These are phyloP conservation scores for Platanus orientalis DNA, from an alignment of 164 flowering plant species.

Conservation along the genomic window DNA sequence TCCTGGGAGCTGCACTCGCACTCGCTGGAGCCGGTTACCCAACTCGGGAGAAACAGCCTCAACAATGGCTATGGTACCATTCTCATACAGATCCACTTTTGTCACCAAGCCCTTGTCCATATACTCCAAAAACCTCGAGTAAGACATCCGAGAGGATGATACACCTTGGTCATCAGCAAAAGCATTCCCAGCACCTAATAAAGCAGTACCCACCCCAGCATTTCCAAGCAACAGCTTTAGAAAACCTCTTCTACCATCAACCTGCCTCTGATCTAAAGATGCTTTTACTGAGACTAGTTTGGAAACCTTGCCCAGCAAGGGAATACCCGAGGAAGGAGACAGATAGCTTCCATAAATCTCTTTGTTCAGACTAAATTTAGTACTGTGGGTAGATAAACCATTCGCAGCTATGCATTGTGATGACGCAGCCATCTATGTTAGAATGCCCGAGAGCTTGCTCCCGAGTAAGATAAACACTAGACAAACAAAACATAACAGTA, in stretches of 20 bases:
- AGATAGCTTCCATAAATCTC: constrained; percentile 42
- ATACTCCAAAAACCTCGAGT: constrained; percentile 87
- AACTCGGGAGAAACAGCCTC: constrained; percentile 90
- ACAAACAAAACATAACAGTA: background rate
- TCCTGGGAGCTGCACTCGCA: constrained; percentile 90
- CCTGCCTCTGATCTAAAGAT: constrained; percentile 42
- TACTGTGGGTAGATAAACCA: constrained; percentile 39
- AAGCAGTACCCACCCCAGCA: constrained; percentile 59
- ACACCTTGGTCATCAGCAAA: constrained; percentile 92
- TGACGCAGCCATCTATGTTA: constrained; percentile 60
- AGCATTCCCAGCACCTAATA: constrained; percentile 58
- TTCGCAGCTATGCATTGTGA: constrained; percentile 68
- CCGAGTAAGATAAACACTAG: background rate
- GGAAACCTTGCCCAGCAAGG: constrained; percentile 33
- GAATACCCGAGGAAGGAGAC: constrained; percentile 30
- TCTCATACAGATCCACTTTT: constrained; percentile 86
- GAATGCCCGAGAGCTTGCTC: constrained; percentile 5
- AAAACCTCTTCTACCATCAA: constrained; percentile 71
- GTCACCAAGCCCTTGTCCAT: constrained; percentile 76
- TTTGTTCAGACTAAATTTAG: constrained; percentile 34
- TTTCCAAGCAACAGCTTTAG: constrained; percentile 72
- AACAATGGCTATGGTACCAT: constrained; percentile 93
- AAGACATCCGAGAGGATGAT: constrained; percentile 92
- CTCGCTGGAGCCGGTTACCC: constrained; percentile 83
- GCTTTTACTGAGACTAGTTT: constrained; percentile 44